Conservation (phyloP, 1,139 yeast species). For the Saccharomyces hybrid region DNA sequence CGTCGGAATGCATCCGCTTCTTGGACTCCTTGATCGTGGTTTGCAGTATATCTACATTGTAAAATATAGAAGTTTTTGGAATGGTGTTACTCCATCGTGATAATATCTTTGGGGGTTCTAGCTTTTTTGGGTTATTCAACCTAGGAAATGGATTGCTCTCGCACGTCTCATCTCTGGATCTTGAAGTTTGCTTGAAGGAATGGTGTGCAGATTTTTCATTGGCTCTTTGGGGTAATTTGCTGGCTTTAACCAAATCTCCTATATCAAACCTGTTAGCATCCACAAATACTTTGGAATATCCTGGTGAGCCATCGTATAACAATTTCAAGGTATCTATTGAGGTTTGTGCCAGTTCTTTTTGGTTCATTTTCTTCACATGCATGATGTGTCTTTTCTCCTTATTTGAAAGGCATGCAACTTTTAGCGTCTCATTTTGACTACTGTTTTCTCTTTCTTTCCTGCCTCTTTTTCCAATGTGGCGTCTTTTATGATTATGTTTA, state of each 20-base stretch:
- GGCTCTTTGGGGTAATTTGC: slow-evolving; percentile 28
- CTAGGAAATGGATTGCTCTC: slow-evolving; percentile 2
- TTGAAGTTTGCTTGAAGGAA: not conserved
- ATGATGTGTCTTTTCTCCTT: slow-evolving; percentile 11
- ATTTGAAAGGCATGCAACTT: slow-evolving; percentile 8
- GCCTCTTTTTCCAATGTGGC: not conserved
- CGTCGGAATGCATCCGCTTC: slow-evolving; percentile 4
- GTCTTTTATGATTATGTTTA: slow-evolving; percentile 1
- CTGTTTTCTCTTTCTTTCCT: not conserved
- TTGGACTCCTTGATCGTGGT: slow-evolving; percentile 7
- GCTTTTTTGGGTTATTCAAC: not conserved
- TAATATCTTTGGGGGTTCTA: slow-evolving; percentile 14
- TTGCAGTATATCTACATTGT: slow-evolving; percentile 6
- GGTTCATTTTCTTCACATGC: slow-evolving; percentile 5
- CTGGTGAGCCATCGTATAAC: slow-evolving; percentile 29
- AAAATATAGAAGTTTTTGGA: slow-evolving; percentile 9
- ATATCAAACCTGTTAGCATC: slow-evolving; percentile 26
- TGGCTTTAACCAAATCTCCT: slow-evolving; percentile 21
- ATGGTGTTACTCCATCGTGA: slow-evolving; percentile 11
- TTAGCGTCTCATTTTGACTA: not conserved
- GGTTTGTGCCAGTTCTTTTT: slow-evolving; percentile 7
- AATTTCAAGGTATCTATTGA: slow-evolving; percentile 9
- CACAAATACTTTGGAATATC: slow-evolving; percentile 26
- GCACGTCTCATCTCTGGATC: not conserved
- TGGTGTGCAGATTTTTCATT: slow-evolving; percentile 9